Conservation (phyloP, 495 filamentous ascomycete genomes). For the Aspergillus leporis region DNA sequence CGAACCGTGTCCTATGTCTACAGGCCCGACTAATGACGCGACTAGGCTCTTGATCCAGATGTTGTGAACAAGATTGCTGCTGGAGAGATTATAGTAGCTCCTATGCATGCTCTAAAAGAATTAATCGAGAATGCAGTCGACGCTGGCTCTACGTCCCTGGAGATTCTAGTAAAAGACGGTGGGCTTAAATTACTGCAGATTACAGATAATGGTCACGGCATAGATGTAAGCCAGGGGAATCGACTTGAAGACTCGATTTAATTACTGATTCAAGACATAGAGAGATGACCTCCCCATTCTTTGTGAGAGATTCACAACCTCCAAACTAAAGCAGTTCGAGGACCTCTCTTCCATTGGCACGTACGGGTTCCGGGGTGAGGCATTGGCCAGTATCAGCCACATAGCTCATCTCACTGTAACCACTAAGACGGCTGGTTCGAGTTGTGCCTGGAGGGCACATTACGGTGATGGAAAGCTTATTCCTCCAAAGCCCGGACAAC, state of each 20-base stretch:
- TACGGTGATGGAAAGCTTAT: constrained; percentile 83
- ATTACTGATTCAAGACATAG: constrained; percentile 41
- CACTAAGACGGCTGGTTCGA: constrained; percentile 87
- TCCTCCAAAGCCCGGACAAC: constrained; percentile 90
- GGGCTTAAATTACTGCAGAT: constrained; percentile 97
- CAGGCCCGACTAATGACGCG: neutral
- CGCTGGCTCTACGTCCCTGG: constrained; percentile 87
- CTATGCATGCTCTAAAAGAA: constrained; percentile 96
- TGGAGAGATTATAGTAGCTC: constrained; percentile 98
- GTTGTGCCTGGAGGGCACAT: constrained; percentile 84
- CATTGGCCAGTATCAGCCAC: constrained; percentile 96
- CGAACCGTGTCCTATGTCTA: neutral
- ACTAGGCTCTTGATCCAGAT: constrained; percentile 83
- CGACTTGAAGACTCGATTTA: neutral
- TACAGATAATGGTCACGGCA: constrained; percentile 96
- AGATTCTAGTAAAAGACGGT: constrained; percentile 92
- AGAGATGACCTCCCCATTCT: constrained; percentile 90
- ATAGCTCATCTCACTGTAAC: constrained; percentile 95
- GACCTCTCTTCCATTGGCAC: constrained; percentile 89
- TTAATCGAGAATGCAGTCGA: constrained; percentile 98
- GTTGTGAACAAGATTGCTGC: constrained; percentile 99
- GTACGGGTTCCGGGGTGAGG: constrained; percentile 97
- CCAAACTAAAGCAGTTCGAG: constrained; percentile 93
- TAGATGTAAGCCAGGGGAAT: constrained; percentile 62
- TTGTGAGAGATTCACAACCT: constrained; percentile 96